These are phyloP conservation scores for Novymonas esmeraldas DNA, from an alignment of 208 protist species.

Conservation along the genomic window DNA sequence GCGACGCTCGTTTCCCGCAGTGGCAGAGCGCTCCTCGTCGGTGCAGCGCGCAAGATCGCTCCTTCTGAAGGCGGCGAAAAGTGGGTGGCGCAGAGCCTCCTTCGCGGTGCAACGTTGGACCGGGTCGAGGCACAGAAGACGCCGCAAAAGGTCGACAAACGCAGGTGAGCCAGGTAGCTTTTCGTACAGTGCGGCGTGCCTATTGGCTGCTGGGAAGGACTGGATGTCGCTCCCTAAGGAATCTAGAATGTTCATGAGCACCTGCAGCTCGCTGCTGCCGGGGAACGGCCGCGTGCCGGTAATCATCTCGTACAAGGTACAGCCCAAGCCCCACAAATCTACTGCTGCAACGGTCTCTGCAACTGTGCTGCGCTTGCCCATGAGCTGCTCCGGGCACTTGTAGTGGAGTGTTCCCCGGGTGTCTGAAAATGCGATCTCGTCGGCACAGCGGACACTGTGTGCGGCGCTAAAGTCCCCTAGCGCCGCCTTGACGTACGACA, in stretches of 20 bases:
- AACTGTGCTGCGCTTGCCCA: slow-evolving; percentile 36
- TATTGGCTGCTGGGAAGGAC: slow-evolving; percentile 39
- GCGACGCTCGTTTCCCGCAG: neutral
- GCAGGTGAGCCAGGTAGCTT: slow-evolving; percentile 31
- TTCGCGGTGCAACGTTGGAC: slow-evolving; percentile 42
- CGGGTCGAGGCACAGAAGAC: slow-evolving; percentile 68
- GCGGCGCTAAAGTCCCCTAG: slow-evolving; percentile 83
- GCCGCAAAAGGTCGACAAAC: slow-evolving; percentile 52
- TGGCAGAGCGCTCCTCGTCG: neutral
- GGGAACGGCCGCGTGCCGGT: slow-evolving; percentile 57
- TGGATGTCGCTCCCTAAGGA: slow-evolving; percentile 59
- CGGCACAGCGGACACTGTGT: slow-evolving; percentile 36
- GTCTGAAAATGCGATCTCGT: slow-evolving; percentile 18
- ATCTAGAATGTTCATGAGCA: slow-evolving; percentile 64
- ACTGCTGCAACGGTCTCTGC: slow-evolving; percentile 46
- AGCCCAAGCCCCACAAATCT: slow-evolving; percentile 83
- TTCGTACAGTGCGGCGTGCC: slow-evolving; percentile 44
- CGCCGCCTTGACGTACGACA: slow-evolving; percentile 37
- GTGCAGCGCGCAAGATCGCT: neutral
- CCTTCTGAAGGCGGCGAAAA: slow-evolving; percentile 41
- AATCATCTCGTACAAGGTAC: slow-evolving; percentile 72
- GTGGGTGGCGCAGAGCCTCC: slow-evolving; percentile 58
- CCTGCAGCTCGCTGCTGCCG: slow-evolving; percentile 64
- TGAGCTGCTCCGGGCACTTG: slow-evolving; percentile 79
- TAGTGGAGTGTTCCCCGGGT: slow-evolving; percentile 77